Base-by-base conservation (phyloP, 306 rosid genomes). In the Boehmeria nivea region DNA sequence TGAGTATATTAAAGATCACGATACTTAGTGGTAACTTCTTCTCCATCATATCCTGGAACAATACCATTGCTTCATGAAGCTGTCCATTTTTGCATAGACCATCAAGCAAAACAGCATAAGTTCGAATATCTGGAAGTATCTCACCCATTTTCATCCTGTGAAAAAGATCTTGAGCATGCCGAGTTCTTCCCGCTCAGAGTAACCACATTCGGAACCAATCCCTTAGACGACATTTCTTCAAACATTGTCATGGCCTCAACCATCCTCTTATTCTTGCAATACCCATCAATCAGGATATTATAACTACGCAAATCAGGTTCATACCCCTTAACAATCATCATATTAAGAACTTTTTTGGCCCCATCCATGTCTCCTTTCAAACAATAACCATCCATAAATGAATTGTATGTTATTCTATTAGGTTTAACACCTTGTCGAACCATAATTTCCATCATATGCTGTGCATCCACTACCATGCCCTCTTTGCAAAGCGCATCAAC, bases 231-330 rank as follows among this genome's bases (percentile, higher is more conserved):
- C 51, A 46, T 12, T 20, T 46, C 26, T 21, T 21, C 12, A 46
- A 21, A 17, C 51, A 74, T 16, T 4, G 61, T 31, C 48, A 24
- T 42, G 22, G 80, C 72, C 63, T 43, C 21, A 69, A 16, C 80
- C 80, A 43, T 65, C 59, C 65, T 72, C 69, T 12, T 76, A 55
- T n/a, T n/a, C n/a, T n/a, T n/a, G n/a, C n/a, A n/a, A n/a, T n/a
- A n/a, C n/a, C n/a, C n/a, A n/a, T n/a, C n/a, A n/a, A n/a, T n/a
- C n/a, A n/a, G n/a, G n/a, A n/a, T n/a, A n/a, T n/a, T n/a, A n/a
- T n/a, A n/a, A n/a, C n/a, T n/a, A n/a, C n/a, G n/a, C n/a, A n/a
- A n/a, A n/a, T n/a, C n/a, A n/a, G n/a, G n/a, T n/a, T n/a, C n/a
- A n/a, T n/a, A n/a, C n/a, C n/a, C n/a, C n/a, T n/a, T n/a, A n/a